These are phyloP conservation scores for Vigna trinervia DNA, from an alignment of 306 rosid genomes.

Conservation along the genomic window DNA sequence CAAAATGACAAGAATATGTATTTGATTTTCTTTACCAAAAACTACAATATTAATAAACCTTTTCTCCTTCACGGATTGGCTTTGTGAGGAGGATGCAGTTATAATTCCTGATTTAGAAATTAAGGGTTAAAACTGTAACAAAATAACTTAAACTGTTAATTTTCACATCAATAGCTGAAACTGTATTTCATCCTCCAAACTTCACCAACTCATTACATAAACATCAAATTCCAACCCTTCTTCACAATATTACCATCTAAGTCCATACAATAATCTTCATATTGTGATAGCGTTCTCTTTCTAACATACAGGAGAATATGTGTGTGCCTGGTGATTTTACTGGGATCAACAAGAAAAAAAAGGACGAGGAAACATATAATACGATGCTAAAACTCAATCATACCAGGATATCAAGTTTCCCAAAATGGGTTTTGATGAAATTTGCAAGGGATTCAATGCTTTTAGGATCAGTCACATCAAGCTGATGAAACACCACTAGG, in stretches of 20 bases:
- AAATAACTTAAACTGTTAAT: neutral
- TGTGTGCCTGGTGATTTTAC: constrained; percentile 10
- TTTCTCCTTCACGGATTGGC: neutral
- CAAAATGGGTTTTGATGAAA: constrained; percentile 40
- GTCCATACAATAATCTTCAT: neutral
- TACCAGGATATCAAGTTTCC: constrained; percentile 56
- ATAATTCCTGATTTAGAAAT: neutral
- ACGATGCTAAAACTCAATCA: neutral
- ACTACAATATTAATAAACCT: neutral
- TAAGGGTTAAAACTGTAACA: neutral
- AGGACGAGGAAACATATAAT: neutral
- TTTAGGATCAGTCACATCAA: constrained; percentile 39
- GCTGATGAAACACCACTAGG: constrained; percentile 40
- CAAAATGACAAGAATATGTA: neutral
- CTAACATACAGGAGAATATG: neutral
- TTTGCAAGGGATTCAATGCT: constrained; percentile 39
- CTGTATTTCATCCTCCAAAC: neutral
- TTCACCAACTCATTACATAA: neutral
- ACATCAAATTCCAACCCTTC: neutral
- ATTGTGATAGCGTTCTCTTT: neutral
- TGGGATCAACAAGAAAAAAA: neutral
- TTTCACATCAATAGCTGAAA: neutral
- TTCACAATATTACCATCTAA: neutral
- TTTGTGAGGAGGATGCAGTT: neutral
- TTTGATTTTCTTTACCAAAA: neutral